Base-by-base conservation (phyloP, 495 filamentous ascomycete genomes). In the Elaphomyces granulatus region DNA sequence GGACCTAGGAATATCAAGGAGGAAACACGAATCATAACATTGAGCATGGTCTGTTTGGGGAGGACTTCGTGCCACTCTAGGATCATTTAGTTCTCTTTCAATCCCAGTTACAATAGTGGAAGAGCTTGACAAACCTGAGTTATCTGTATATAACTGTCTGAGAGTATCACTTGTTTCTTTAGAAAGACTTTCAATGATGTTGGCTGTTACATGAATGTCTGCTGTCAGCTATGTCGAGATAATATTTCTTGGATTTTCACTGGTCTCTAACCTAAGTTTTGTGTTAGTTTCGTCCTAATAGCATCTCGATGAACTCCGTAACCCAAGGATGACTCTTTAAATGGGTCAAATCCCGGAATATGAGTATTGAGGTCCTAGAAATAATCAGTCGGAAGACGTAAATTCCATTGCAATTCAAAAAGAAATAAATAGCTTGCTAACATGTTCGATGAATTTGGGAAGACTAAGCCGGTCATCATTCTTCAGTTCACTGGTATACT, bases 1-100 rank as follows among this genome's bases (percentile, higher is more conserved):
- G 60, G 46, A 15, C 75, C 77, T 36, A 78, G 56, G 37, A 80
- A 80, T 4, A 72, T 54, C 10, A 73, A 54, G n/a, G 72, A 69
- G 0, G 75, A 75, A 15, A 77, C 40, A 4, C 64, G 66, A 28
- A 72, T 72, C 1, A 81, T 66, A 9, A 77, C 65, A 9, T 60
- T 58, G 1, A 65, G 49, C 1, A 71, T 30, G 4, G 48, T 55
- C 1, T 39, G 26, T 44, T 70, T 62, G 28, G 67, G 52, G 18
- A 44, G 44, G 16, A 70, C 20, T 15, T 40, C 37, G 28, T 45
- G 36, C 42, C 42, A 45, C 19, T 45, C 32, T 41, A 15, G 3
- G 10, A 12, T 20, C 15, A 14, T 41, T 9, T 6, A 26, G 17
- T 1, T 9, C 21, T 39, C 15, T 14, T 39, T 2, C 21, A 20